Evolutionary conservation across 2,329 filamentous ascomycete genomes (phyloP), one percentile per base, ranked within the genome.

Genomic region (Ceratocystiopsis sp.): DNA sequence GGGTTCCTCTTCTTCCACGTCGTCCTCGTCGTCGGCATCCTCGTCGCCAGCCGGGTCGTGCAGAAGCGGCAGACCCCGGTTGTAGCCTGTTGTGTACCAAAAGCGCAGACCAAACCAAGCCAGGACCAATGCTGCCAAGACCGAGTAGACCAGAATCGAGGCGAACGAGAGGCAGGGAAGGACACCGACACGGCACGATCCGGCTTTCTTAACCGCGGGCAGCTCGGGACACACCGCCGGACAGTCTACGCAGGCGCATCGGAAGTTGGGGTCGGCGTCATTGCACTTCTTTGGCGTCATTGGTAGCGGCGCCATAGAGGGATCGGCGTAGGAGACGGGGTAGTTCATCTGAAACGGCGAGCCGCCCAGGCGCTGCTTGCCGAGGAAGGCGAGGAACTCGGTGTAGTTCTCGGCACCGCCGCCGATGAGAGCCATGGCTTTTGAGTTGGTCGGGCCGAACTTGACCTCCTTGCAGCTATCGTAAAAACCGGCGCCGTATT

Each of bases 331-430:
- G 9, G 71, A 59, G 11, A 60, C 65, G 11, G 75, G 89, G 53
- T 91, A 98, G 65, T 98, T 93, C 64, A 98, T 95, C 65, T 98
- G 91, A 61, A 98, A 98, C 0, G 91, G 91, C 45, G 89, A 96
- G 4, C 93, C 93, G 18, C 89, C 71, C 2, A 79, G 69, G 59
- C 93, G 93, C 66, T 94, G 89, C 59, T 94, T 80, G 15, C 91
- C 91, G 33, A 98, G 63, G 53, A 96, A 98, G 55, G 87, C 89
- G 51, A 98, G 65, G 52, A 98, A 82, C 37, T 82, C 74, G 0
- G 77, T 75, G 59, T 89, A 93, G 57, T 95, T 84, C 60, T 87
- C 89, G 13, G 91, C 91, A 15, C 89, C 87, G 15, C 91, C 91
- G 32, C 91, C 93, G 48, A 98, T 96, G 53, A 98, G 78, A 53